Base-by-base conservation (phyloP, 371 early-diverging fungal species). In the Mortierella sp. region DNA sequence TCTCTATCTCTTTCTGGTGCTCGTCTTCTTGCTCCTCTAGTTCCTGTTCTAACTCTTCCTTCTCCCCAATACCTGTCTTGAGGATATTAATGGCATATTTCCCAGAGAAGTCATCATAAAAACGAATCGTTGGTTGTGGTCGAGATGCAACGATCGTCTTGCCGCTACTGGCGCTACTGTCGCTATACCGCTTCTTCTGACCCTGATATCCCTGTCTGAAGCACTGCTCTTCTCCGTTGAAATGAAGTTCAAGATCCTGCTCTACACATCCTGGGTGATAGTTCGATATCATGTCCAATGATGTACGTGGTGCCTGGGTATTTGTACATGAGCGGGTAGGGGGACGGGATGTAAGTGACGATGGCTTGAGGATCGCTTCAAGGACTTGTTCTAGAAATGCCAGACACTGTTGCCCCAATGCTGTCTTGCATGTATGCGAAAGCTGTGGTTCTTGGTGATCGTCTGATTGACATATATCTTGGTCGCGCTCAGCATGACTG, bases 1-100 rank as follows among this genome's bases (percentile, higher is more conserved):
- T 55, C 41, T 60, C 62, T 17, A 69, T 50, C n/a, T 69, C 69
- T 12, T 30, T 28, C 41, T 56, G 49, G 37, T 69, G 57, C 24
- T 55, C 50, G 12, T 17, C 39, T 2, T 50, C 56, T 28, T 56
- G 56, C n/a, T 55, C 56, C 19, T 21, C 28, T 8, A 69, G 46
- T 1, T 24, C n/a, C n/a, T n/a, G n/a, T n/a, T n/a, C n/a, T n/a
- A n/a, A n/a, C n/a, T n/a, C n/a, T n/a, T n/a, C n/a, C n/a, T n/a
- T n/a, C n/a, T n/a, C n/a, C n/a, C n/a, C n/a, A n/a, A n/a, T n/a
- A n/a, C n/a, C n/a, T n/a, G n/a, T n/a, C n/a, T n/a, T n/a, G n/a
- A n/a, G n/a, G n/a, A n/a, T n/a, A n/a, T n/a, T n/a, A n/a, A n/a
- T n/a, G n/a, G n/a, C n/a, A n/a, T n/a, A n/a, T n/a, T n/a, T n/a